A percentile compares a stretch with the other conserved stretches of the same genome.
These are phyloP conservation scores for Microdochium nivale DNA, from an alignment of 2,329 filamentous ascomycete genomes.

Conservation along the genomic window DNA sequence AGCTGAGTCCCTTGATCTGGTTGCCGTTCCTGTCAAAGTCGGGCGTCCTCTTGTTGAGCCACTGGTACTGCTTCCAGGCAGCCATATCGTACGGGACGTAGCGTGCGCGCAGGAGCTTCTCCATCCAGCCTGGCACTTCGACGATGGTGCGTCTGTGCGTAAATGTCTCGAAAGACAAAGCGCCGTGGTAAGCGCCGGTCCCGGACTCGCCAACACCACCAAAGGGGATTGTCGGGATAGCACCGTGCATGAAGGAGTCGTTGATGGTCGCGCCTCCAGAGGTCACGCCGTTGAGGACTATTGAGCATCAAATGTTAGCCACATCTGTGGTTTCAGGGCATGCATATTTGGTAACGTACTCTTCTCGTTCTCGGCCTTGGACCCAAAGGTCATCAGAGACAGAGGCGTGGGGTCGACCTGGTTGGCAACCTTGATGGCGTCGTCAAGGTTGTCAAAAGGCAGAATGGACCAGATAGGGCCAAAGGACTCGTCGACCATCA, in stretches of 20 bases:
- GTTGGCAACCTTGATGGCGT: constrained; percentile 78
- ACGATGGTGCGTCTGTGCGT: constrained; percentile 42
- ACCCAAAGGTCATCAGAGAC: constrained; percentile 78
- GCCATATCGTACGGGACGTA: constrained; percentile 52
- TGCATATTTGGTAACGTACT: constrained; percentile 35
- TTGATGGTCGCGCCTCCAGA: constrained; percentile 62
- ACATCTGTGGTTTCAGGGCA: background rate
- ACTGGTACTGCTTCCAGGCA: constrained; percentile 34
- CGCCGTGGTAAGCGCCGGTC: constrained; percentile 68
- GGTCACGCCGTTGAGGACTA: constrained; percentile 52
- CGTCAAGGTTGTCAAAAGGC: constrained; percentile 69
- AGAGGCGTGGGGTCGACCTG: constrained; percentile 75
- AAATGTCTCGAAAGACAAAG: constrained; percentile 56
- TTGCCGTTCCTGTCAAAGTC: constrained; percentile 55
- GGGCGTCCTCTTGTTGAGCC: constrained; percentile 36
- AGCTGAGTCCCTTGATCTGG: constrained; percentile 38
- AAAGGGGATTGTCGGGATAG: constrained; percentile 65
- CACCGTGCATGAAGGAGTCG: constrained; percentile 62
- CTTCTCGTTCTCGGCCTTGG: constrained; percentile 66
- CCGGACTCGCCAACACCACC: constrained; percentile 78
- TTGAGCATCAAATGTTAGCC: constrained; percentile 1
- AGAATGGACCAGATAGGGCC: constrained; percentile 85
- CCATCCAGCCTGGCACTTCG: constrained; percentile 58
- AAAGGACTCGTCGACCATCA: constrained; percentile 81
- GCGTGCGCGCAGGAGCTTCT: constrained; percentile 56